These are phyloP conservation scores for Phaeotremella skinneri DNA, from an alignment of 768 basidiomycete genomes.

Conservation along the genomic window DNA sequence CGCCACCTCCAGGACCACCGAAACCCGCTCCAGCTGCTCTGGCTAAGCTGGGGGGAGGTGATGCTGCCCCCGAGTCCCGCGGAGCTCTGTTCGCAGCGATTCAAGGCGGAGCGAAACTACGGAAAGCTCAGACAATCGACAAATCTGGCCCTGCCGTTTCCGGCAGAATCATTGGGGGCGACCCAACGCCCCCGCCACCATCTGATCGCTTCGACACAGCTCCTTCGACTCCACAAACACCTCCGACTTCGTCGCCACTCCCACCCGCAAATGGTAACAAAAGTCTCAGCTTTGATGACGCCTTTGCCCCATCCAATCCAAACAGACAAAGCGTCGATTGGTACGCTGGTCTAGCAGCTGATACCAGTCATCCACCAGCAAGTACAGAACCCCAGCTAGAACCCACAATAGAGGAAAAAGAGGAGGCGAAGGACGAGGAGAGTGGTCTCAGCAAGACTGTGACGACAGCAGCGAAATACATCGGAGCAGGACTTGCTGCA, in stretches of 20 bases:
- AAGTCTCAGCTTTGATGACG: conserved; percentile 28
- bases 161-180: conserved; percentile 72
- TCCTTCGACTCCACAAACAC: conserved; percentile 53
- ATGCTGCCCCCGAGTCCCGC: conserved; percentile 47
- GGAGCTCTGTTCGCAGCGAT: conserved; percentile 75
- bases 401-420: conserved; percentile 59
- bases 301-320: conserved; percentile 46
- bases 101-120: conserved; percentile 67
- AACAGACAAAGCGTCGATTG: conserved; percentile 83
- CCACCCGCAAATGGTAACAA: conserved; percentile 34
- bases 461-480: conserved; percentile 6
- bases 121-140: conserved; percentile 77
- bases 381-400: conserved; percentile 53
- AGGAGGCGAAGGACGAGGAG: conserved; percentile 47
- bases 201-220: conserved; percentile 61
- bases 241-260: no score
- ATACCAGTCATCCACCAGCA: conserved; percentile 53
- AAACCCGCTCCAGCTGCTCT: conserved; percentile 54
- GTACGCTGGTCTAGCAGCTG: conserved; percentile 82
- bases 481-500: conserved; percentile 44
- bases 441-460: conserved; percentile 21
- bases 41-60: conserved; percentile 54
- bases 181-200: conserved; percentile 67
- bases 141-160: conserved; percentile 66
- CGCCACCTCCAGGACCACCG: conserved; percentile 26